A percentile compares a stretch with the other conserved stretches of the same genome.
Evolutionary conservation across 139 green algal genomes (phyloP).

Genomic region (Limnomonas spitsbergensis): DNA sequence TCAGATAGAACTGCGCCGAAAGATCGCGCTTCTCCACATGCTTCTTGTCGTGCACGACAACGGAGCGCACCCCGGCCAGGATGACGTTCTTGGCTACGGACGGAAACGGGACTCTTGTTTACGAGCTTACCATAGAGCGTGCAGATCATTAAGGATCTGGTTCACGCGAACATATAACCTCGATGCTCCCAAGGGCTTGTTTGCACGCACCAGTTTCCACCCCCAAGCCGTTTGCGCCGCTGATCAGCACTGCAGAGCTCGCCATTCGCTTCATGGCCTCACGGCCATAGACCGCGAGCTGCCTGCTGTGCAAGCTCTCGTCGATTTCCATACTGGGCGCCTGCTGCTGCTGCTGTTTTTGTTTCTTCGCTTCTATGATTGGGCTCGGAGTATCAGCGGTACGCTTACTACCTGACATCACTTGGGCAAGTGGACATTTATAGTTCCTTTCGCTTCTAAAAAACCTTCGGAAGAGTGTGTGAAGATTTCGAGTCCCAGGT

Average conservation of each 20-base stretch:
- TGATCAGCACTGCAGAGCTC: slow-evolving; percentile 78
- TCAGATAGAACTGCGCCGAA: slow-evolving; percentile 92
- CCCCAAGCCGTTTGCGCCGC: slow-evolving; percentile 81
- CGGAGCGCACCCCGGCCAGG: slow-evolving; percentile 87
- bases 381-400: background rate
- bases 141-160: no score
- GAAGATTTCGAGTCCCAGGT: no score
- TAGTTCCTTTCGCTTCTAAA: no score
- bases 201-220: slow-evolving; percentile 84
- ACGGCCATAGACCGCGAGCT: slow-evolving; percentile 96
- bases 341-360: slow-evolving; percentile 2
- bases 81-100: slow-evolving; percentile 96
- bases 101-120: background rate
- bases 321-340: slow-evolving; percentile 87
- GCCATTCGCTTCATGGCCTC: slow-evolving; percentile 91
- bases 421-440: no score
- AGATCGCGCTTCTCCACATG: slow-evolving; percentile 68
- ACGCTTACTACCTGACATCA: background rate
- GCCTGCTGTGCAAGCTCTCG: slow-evolving; percentile 93
- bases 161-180: no score
- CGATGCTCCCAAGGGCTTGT: no score
- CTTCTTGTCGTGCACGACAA: slow-evolving; percentile 83
- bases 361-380: background rate
- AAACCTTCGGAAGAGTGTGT: no score
- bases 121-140: no score